Evolutionary conservation across 768 basidiomycete genomes (phyloP).

Genomic region (Agaricus sinodeliciosus): DNA sequence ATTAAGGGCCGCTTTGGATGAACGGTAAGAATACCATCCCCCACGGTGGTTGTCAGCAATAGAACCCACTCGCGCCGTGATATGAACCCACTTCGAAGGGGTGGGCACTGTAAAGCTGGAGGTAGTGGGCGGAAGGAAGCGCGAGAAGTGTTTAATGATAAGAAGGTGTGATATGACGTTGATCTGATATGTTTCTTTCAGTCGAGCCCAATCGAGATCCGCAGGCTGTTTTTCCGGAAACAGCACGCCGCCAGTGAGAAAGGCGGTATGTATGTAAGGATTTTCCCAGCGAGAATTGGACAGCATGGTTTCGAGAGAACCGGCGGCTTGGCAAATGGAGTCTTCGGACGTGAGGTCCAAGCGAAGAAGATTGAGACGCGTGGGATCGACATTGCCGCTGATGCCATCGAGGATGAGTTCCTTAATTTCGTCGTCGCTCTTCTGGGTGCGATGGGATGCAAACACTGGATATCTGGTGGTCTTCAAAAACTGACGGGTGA

Average conservation of each 20-base stretch:
- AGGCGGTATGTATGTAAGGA: constrained; percentile 46
- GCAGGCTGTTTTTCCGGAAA: constrained; percentile 47
- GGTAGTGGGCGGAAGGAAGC: constrained; percentile 40
- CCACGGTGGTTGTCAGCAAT: constrained; percentile 51
- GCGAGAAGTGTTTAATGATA: constrained; percentile 55
- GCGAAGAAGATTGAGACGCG: constrained; percentile 37
- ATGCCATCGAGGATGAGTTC: constrained; percentile 37
- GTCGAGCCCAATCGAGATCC: constrained; percentile 35
- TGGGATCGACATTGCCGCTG: constrained; percentile 29
- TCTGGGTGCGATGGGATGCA: constrained; percentile 42
- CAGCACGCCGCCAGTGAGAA: constrained; percentile 49
- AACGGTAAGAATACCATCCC: constrained; percentile 59
- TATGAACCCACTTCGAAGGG: constrained; percentile 52
- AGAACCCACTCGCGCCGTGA: constrained; percentile 54
- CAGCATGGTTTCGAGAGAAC: constrained; percentile 30
- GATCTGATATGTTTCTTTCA: constrained; percentile 43
- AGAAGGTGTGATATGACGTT: constrained; percentile 57
- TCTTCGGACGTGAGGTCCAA: constrained; percentile 47
- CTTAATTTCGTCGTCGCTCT: constrained; percentile 27
- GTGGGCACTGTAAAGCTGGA: constrained; percentile 15
- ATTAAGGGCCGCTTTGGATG: constrained; percentile 58
- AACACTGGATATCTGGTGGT: constrained; percentile 46
- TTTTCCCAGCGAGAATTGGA: constrained; percentile 17
- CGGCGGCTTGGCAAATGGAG: constrained; percentile 43
- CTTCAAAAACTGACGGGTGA: constrained; percentile 46